Percentiles rank a stretch among this genome's conserved stretches.
Evolutionary conservation across 2,329 filamentous ascomycete genomes (phyloP).

Genomic region (Pseudocercospora vitis): DNA sequence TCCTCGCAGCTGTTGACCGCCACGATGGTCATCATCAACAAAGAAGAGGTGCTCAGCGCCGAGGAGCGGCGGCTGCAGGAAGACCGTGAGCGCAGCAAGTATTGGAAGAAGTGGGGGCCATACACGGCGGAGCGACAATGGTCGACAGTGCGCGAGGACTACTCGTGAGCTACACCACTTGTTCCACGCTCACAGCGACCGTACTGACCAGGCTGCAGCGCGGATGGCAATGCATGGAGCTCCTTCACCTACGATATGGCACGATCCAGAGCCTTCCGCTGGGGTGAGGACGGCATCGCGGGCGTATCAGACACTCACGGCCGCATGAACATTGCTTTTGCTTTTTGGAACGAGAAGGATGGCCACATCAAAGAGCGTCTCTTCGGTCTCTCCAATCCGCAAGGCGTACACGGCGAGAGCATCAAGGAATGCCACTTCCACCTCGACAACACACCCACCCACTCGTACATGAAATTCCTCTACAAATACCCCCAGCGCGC

Average conservation of each 20-base stretch:
- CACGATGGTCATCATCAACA: slow-evolving; percentile 84
- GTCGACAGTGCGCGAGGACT: slow-evolving; percentile 78
- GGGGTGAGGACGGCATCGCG: slow-evolving; percentile 96
- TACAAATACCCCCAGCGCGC: slow-evolving; percentile 94
- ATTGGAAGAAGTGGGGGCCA: slow-evolving; percentile 98
- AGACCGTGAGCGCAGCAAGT: slow-evolving; percentile 78
- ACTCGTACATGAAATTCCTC: slow-evolving; percentile 98
- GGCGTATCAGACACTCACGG: slow-evolving; percentile 94
- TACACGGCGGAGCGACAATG: slow-evolving; percentile 94
- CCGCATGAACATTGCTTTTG: slow-evolving; percentile 87
- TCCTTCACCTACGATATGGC: slow-evolving; percentile 94
- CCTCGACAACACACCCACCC: slow-evolving; percentile 86
- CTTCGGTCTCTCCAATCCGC: slow-evolving; percentile 91
- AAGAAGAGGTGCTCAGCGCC: slow-evolving; percentile 80
- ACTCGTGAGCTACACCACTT: slow-evolving; percentile 58
- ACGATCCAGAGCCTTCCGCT: slow-evolving; percentile 82
- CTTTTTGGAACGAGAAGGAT: slow-evolving; percentile 97
- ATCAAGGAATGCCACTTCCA: slow-evolving; percentile 97
- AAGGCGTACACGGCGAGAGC: slow-evolving; percentile 96
- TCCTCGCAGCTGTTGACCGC: slow-evolving; percentile 10
- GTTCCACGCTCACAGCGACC: not conserved
- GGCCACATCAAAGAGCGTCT: slow-evolving; percentile 92
- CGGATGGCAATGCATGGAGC: slow-evolving; percentile 90
- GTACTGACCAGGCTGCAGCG: slow-evolving; percentile 50
- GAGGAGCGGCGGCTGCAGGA: slow-evolving; percentile 89